These are phyloP conservation scores for Tubosaeta sp. DNA, from an alignment of 768 basidiomycete species.

Conservation along the genomic window DNA sequence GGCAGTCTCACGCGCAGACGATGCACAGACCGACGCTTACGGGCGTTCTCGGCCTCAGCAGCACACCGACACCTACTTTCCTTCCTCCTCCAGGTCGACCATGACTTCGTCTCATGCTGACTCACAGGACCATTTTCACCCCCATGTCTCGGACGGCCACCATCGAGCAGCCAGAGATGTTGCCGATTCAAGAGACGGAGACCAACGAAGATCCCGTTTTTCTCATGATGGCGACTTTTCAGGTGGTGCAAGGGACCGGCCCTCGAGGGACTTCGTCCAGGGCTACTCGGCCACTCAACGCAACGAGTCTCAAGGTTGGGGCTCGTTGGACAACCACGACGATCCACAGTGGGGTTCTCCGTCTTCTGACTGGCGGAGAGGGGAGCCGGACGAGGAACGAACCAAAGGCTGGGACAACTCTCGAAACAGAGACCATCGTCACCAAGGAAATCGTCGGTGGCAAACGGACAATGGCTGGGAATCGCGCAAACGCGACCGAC, in stretches of 20 bases:
- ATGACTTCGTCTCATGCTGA: constrained; percentile 44
- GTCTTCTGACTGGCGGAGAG: constrained; percentile 39
- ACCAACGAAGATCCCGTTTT: constrained; percentile 41
- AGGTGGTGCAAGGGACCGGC: constrained; percentile 43
- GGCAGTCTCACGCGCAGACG: constrained; percentile 45
- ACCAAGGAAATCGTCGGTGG: constrained; percentile 30
- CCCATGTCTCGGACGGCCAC: constrained; percentile 45
- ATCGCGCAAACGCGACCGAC: constrained; percentile 43
- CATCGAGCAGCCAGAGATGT: constrained; percentile 46
- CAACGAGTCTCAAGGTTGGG: constrained; percentile 43
- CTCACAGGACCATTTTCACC: constrained; percentile 41
- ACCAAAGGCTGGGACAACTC: constrained; percentile 32
- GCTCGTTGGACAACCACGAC: constrained; percentile 39
- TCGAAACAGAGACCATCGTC: constrained; percentile 34
- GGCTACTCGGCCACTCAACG: constrained; percentile 42
- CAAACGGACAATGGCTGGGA: constrained; percentile 49
- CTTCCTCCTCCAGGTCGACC: constrained; percentile 41
- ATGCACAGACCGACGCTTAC: constrained; percentile 50
- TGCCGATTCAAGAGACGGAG: constrained; percentile 40
- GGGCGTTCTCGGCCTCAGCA: constrained; percentile 47
- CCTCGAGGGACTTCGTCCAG: constrained; percentile 43
- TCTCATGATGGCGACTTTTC: constrained; percentile 40
- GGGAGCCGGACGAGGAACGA: constrained; percentile 37
- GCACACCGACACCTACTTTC: constrained; percentile 43
- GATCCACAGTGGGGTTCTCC: constrained; percentile 41